A percentile compares a stretch with the other conserved stretches of the same genome.
Conservation (phyloP, 352 stramenopile species). For the Albugo laibachii region DNA sequence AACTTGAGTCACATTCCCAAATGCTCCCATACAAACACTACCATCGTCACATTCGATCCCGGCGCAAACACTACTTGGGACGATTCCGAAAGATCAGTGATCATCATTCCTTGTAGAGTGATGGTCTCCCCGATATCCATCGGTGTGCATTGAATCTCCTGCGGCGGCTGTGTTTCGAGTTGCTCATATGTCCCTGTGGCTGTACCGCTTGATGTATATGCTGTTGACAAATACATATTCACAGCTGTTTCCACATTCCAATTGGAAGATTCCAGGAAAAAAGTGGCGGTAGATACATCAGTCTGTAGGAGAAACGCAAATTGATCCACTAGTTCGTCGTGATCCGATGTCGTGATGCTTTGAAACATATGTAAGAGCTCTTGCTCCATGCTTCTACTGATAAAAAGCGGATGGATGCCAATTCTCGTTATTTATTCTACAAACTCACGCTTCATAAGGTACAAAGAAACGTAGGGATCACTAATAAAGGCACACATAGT, state of each 20-base stretch:
- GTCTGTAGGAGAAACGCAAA: conserved; percentile 59
- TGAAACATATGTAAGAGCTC: conserved; percentile 76
- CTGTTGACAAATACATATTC: conserved; percentile 64
- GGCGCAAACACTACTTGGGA: conserved; percentile 34
- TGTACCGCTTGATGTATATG: conserved; percentile 14
- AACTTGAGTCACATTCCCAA: not conserved
- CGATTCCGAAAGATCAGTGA: conserved; percentile 40
- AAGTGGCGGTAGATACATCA: conserved; percentile 41
- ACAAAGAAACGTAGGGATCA: too few relatives aligned
- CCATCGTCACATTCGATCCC: conserved; percentile 27
- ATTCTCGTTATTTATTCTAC: too few relatives aligned
- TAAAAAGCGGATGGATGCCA: too few relatives aligned
- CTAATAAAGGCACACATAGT: too few relatives aligned
- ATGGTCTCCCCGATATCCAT: conserved; percentile 7
- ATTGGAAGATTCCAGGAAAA: conserved; percentile 77
- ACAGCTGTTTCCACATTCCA: conserved; percentile 75
- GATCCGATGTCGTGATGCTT: conserved; percentile 71
- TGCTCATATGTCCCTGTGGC: conserved; percentile 2
- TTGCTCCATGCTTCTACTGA: too few relatives aligned
- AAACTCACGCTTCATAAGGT: too few relatives aligned
- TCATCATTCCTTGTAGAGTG: conserved; percentile 21
- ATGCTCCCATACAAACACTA: conserved; percentile 8
- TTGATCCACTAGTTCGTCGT: conserved; percentile 68
- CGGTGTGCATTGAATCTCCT: conserved; percentile 4
- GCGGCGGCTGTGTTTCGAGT: conserved; percentile 4